Conservation (phyloP, 495 filamentous ascomycete genomes). For the Aspergillus taichungensis region DNA sequence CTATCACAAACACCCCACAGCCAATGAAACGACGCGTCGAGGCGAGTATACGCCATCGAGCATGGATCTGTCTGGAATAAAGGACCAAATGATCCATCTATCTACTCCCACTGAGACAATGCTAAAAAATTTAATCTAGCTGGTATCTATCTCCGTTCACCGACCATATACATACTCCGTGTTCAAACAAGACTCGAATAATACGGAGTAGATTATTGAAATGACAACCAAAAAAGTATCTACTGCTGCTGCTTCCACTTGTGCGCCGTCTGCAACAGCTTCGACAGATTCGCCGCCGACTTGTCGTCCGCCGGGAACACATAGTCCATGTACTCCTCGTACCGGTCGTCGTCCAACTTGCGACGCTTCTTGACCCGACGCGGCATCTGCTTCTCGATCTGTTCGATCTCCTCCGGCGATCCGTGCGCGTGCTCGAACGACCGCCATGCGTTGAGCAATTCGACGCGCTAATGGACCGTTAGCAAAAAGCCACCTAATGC, state of each 20-base stretch:
- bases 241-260: constrained; percentile 71
- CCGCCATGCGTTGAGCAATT: constrained; percentile 84
- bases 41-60: too few species aligned
- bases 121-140: too few species aligned
- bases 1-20: too few species aligned
- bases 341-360: constrained; percentile 87
- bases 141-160: too few species aligned
- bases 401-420: constrained; percentile 64
- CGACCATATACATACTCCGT: too few species aligned
- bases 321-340: constrained; percentile 97
- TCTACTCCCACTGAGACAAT: too few species aligned
- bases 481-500: constrained; percentile 7
- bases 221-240: too few species aligned
- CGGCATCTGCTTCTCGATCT: constrained; percentile 88
- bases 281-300: constrained; percentile 73
- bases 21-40: too few species aligned
- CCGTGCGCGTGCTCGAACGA: constrained; percentile 84
- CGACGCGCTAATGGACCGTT: constrained; percentile 53
- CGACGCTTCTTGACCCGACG: constrained; percentile 87
- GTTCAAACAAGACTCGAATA: too few species aligned
- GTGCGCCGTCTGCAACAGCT: constrained; percentile 74
- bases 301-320: constrained; percentile 95
- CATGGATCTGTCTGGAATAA: too few species aligned
- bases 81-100: too few species aligned
- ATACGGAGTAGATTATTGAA: too few species aligned